These are phyloP conservation scores for Rhizopus arrhizus DNA, from an alignment of 371 early-diverging fungal genomes.

Conservation along the genomic window DNA sequence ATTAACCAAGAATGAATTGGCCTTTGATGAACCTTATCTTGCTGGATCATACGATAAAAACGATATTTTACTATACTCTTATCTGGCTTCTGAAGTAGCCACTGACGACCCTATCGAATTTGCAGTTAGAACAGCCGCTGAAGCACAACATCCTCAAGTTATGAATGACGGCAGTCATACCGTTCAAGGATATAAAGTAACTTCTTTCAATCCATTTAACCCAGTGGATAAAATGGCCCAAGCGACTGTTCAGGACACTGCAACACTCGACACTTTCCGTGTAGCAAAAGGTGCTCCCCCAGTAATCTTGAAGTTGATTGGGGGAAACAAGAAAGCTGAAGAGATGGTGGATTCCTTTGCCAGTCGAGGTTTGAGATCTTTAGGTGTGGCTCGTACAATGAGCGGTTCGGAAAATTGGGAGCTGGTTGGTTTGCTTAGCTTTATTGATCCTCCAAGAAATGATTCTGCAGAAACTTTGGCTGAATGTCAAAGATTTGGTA, in stretches of 20 bases:
- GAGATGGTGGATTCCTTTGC: constrained; percentile 64
- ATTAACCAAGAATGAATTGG: constrained; percentile 87
- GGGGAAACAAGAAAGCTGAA: constrained; percentile 57
- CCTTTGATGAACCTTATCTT: constrained; percentile 89
- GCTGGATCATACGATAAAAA: constrained; percentile 70
- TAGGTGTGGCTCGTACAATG: constrained; percentile 66
- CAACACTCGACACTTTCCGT: constrained; percentile 71
- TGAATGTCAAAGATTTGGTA: constrained; percentile 76
- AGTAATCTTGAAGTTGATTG: constrained; percentile 59
- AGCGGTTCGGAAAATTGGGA: constrained; percentile 57
- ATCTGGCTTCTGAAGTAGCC: constrained; percentile 87
- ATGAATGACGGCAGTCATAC: constrained; percentile 48
- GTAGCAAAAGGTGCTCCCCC: constrained; percentile 69
- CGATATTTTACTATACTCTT: constrained; percentile 84
- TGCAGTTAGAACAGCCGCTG: constrained; percentile 88
- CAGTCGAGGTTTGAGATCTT: constrained; percentile 71
- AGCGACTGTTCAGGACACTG: constrained; percentile 77
- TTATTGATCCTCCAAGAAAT: constrained; percentile 84
- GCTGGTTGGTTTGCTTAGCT: constrained; percentile 62
- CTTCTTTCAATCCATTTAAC: constrained; percentile 80
- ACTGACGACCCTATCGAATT: constrained; percentile 93
- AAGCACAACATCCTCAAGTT: constrained; percentile 68
- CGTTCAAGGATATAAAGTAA: constrained; percentile 78
- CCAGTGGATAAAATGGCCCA: constrained; percentile 83
- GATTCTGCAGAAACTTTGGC: constrained; percentile 77